phyloP scores from a whole-genome alignment of 441 rosid genomes.

The Hypseocharis bilobata region DNA sequence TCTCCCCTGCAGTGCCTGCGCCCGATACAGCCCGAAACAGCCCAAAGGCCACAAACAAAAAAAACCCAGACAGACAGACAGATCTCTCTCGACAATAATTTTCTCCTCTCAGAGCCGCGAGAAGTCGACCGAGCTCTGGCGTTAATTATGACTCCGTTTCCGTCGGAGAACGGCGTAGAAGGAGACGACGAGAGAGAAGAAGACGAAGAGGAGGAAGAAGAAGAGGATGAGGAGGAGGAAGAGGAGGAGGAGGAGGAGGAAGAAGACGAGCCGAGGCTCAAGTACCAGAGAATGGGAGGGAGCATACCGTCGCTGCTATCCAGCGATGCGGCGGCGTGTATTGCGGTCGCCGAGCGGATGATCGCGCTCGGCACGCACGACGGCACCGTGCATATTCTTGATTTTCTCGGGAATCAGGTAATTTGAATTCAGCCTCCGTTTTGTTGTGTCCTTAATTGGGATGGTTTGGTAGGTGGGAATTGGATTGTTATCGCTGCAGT shows the following conservation, averaged over 20 bases:
- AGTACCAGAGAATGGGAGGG: constrained; percentile 95
- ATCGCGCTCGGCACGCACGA: constrained; percentile 90
- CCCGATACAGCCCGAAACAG: too few relatives aligned
- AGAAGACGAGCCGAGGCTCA: constrained; percentile 88
- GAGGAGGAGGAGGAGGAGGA: constrained; percentile 53
- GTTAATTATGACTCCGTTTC: constrained; percentile 52
- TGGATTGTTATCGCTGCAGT: neutral
- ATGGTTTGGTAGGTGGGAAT: neutral
- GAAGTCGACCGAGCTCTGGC: neutral
- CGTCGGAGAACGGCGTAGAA: constrained; percentile 86
- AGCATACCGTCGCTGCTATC: constrained; percentile 71
- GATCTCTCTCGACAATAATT: neutral
- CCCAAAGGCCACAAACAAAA: neutral
- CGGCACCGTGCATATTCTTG: constrained; percentile 85
- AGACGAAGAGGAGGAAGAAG: constrained; percentile 43
- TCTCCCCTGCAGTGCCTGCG: too few relatives aligned
- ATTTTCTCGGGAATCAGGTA: constrained; percentile 93
- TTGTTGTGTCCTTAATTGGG: neutral
- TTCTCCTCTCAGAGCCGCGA: neutral
- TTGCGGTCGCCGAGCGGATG: constrained; percentile 87
- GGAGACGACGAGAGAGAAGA: constrained; percentile 71
- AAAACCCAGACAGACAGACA: neutral
- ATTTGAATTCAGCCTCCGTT: neutral
- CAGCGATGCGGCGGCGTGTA: constrained; percentile 80
- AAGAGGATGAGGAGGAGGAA: constrained; percentile 41